These are phyloP conservation scores for Scorias spongiosa DNA, from an alignment of 2,329 filamentous ascomycete species.

Conservation along the genomic window DNA sequence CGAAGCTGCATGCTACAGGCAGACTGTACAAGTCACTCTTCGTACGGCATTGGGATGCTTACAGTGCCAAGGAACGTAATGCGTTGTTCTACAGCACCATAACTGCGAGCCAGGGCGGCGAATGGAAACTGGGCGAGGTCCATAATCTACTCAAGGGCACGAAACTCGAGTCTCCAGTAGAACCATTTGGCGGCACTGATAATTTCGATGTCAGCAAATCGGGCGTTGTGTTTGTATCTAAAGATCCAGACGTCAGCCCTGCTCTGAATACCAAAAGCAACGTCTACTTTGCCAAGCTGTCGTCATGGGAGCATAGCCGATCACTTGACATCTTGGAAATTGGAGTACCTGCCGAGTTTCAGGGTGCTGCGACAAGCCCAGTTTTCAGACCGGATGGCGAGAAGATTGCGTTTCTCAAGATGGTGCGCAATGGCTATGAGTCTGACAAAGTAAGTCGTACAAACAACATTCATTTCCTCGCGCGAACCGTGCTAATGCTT, in stretches of 20 bases:
- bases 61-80: slow-evolving; percentile 51
- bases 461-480: too few species aligned
- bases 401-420: slow-evolving; percentile 61
- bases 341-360: slow-evolving; percentile 39
- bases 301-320: slow-evolving; percentile 41
- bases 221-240: slow-evolving; percentile 59
- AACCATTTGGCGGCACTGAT: slow-evolving; percentile 62
- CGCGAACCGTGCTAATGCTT: too few species aligned
- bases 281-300: slow-evolving; percentile 56
- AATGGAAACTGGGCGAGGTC: slow-evolving; percentile 30
- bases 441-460: slow-evolving; percentile 39
- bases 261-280: slow-evolving; percentile 70
- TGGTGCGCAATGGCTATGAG: slow-evolving; percentile 66
- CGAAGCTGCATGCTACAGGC: slow-evolving; percentile 31
- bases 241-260: slow-evolving; percentile 54
- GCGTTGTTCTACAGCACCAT: slow-evolving; percentile 60
- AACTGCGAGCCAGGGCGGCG: slow-evolving; percentile 18
- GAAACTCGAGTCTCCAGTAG: slow-evolving; percentile 50
- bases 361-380: slow-evolving; percentile 51
- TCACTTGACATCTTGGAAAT: slow-evolving; percentile 38
- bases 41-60: slow-evolving; percentile 40
- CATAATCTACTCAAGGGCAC: slow-evolving; percentile 49
- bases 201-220: slow-evolving; percentile 60
- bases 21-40: slow-evolving; percentile 36
- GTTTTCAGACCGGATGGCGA: slow-evolving; percentile 60